Base-by-base conservation (phyloP, 306 rosid genomes). In the Trifolium pratense region DNA sequence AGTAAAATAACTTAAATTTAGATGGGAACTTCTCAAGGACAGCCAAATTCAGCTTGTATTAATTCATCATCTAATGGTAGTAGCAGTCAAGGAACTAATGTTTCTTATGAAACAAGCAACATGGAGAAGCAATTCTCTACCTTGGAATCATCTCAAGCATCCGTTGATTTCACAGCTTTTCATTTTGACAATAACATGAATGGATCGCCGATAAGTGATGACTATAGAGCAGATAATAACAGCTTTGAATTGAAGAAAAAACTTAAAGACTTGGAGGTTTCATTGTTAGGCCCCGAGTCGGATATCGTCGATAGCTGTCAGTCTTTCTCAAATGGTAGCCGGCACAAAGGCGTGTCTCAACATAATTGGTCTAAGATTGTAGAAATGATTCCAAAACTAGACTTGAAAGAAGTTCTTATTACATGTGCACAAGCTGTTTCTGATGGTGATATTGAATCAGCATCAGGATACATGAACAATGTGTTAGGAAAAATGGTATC, bases 401-500 rank as follows among this genome's bases (percentile, higher is more conserved):
- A 86, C 81, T 66, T 95, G 56, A 87, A 73, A 53, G 63, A 76
- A 1, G 84, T 85, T 32, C 97, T 95, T 17, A 62, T 78, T 37
- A 8, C 0, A 7, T 91, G 97, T 82, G 99, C 99, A 18, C 49
- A 36, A 31, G 89, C 87, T 0, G 75, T 95, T 46, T 73, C 90
- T 1, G 84, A 83, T 29, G 74, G 5, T 0, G 89, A 91, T 23
- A 3, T 68, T 45, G 21, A 83, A 31, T 75, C 68, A 2, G 97
- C 97, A 23, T 15, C 31, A 11, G 80, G 79, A 1, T 81, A 59
- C 20, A 86, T 95, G 92, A 85, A 90, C 34, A 77, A 80, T 48
- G 84, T 87, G 4, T 78, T 95, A 77, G 92, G 63, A 61, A 86
- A 84, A 58, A 91, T 84, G 97, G 99, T 95, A 17, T 95, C 97